Conservation (phyloP, 345 rosid species). For the Eutrema yunnanense region DNA sequence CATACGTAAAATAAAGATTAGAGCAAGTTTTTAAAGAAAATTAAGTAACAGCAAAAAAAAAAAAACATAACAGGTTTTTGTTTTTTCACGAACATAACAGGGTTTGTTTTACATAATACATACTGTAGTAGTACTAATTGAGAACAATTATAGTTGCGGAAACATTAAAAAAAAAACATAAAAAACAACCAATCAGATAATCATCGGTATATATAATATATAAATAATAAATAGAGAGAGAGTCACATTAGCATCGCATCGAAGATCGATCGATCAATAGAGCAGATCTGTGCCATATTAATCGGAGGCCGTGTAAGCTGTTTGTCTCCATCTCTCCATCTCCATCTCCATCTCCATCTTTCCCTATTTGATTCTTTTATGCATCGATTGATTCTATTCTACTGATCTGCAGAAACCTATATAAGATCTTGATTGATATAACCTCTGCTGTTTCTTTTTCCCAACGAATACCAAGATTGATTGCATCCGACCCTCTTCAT, state of each 20-base stretch:
- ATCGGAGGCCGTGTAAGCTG: not conserved
- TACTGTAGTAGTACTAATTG: no score
- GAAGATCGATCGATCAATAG: not conserved
- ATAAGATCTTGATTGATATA: no score
- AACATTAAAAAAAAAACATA: not conserved
- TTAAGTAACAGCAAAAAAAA: not conserved
- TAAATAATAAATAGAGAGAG: not conserved
- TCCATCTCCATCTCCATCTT: not conserved
- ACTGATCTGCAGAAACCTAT: not conserved
- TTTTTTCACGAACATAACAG: not conserved
- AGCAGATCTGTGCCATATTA: not conserved
- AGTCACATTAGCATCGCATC: not conserved
- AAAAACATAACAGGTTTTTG: not conserved
- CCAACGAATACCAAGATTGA: no score
- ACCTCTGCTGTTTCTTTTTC: no score
- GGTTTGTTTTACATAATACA: no score
- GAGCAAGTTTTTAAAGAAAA: no score
- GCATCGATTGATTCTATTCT: not conserved
- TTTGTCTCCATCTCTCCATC: no score
- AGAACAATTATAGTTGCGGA: not conserved
- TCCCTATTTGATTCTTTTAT: not conserved
- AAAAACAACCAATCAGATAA: not conserved
- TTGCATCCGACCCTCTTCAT: no score
- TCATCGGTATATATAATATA: not conserved
- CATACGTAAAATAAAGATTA: no score